Percentiles rank a stretch among this genome's conserved stretches.
phyloP scores from a whole-genome alignment of 495 filamentous ascomycete genomes.

The Penicillium canescens region DNA sequence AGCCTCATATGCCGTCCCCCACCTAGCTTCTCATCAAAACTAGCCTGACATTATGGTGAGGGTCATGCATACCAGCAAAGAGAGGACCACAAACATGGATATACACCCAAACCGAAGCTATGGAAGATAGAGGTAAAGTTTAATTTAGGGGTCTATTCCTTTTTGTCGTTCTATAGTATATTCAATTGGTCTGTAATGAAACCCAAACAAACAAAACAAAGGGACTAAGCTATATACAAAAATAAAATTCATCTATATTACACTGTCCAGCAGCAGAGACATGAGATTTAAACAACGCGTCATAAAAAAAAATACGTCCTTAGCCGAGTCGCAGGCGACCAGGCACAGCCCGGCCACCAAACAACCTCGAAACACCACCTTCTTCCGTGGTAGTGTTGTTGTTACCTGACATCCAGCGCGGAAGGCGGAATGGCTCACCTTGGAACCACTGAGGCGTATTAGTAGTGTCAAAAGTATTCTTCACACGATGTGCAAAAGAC shows the following conservation, averaged over 20 bases:
- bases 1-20: too few relatives aligned
- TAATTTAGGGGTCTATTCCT: too few relatives aligned
- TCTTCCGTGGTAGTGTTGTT: slow-evolving; percentile 35
- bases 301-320: slow-evolving; percentile 12
- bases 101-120: too few relatives aligned
- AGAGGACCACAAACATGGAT: too few relatives aligned
- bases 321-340: slow-evolving; percentile 44
- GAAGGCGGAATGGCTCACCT: slow-evolving; percentile 67
- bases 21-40: too few relatives aligned
- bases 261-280: slow-evolving; percentile 25
- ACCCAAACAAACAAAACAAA: slow-evolving; percentile 3
- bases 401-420: slow-evolving; percentile 72
- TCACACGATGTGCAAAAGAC: slow-evolving; percentile 78
- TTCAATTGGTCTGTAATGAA: neutral
- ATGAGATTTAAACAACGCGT: slow-evolving; percentile 23
- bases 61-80: too few relatives aligned
- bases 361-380: slow-evolving; percentile 47
- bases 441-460: slow-evolving; percentile 80
- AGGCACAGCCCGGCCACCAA: slow-evolving; percentile 55
- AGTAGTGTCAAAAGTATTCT: slow-evolving; percentile 86
- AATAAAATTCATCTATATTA: slow-evolving; percentile 19
- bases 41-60: too few relatives aligned
- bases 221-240: slow-evolving; percentile 18
- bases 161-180: neutral
- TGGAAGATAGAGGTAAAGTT: too few relatives aligned